These are phyloP conservation scores for Medicago lupulina DNA, from an alignment of 306 rosid genomes.

Conservation along the genomic window DNA sequence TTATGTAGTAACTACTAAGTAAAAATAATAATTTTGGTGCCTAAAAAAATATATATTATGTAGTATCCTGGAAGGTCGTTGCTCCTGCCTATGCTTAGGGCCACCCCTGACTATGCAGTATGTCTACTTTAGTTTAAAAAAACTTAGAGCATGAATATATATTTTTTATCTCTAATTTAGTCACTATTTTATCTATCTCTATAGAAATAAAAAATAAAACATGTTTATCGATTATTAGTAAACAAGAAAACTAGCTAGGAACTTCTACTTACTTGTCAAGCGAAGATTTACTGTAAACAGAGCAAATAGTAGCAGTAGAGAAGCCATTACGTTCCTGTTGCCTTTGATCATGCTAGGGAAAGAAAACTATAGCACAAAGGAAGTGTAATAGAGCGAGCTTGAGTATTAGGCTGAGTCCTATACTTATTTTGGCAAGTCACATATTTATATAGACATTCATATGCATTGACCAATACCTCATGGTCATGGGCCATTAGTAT, in stretches of 20 bases:
- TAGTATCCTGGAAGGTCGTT: too few relatives aligned
- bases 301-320: slow-evolving; percentile 31
- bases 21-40: too few relatives aligned
- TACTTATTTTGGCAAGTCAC: not conserved
- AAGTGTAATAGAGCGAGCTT: not conserved
- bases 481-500: not conserved
- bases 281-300: slow-evolving; percentile 28
- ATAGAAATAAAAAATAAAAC: too few relatives aligned
- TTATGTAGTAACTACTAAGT: too few relatives aligned
- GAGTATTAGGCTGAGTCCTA: slow-evolving; percentile 1
- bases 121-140: too few relatives aligned
- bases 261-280: slow-evolving; percentile 28
- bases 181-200: too few relatives aligned
- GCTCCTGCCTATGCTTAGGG: too few relatives aligned
- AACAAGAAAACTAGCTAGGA: not conserved
- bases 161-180: too few relatives aligned
- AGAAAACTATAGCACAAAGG: not conserved
- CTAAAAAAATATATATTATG: too few relatives aligned
- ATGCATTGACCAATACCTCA: not conserved
- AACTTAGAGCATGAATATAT: too few relatives aligned
- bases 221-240: too few relatives aligned
- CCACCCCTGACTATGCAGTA: too few relatives aligned
- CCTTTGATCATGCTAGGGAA: slow-evolving; percentile 14
- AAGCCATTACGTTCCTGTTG: slow-evolving; percentile 17
- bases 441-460: slow-evolving; percentile 31